Evolutionary conservation across 345 rosid genomes (phyloP).

Genomic region (Camelina sativa): DNA sequence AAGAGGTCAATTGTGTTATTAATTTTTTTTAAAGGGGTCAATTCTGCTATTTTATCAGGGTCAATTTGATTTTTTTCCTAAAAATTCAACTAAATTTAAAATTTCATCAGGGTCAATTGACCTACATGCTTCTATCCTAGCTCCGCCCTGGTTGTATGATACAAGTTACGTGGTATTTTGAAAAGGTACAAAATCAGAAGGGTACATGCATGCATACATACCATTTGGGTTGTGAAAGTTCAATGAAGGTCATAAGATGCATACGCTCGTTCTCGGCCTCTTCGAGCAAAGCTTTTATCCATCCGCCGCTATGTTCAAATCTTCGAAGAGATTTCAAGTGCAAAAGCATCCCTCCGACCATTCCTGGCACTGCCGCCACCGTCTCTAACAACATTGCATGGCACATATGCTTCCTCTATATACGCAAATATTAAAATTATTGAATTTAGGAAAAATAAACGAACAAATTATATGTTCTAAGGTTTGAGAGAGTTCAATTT

Average conservation of each 20-base stretch:
- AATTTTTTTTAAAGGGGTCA: too few relatives aligned
- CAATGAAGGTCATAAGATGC: constrained; percentile 74
- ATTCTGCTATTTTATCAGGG: too few relatives aligned
- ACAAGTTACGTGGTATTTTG: neutral
- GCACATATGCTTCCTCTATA: constrained; percentile 67
- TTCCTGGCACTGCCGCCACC: constrained; percentile 67
- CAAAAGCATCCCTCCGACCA: constrained; percentile 74
- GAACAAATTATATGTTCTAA: too few relatives aligned
- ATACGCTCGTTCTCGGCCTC: constrained; percentile 74
- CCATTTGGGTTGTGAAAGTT: constrained; percentile 60
- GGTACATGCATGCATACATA: neutral
- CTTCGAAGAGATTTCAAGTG: constrained; percentile 63
- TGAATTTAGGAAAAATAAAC: neutral
- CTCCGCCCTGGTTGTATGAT: too few relatives aligned
- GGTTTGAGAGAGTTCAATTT: too few relatives aligned
- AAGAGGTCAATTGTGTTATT: too few relatives aligned
- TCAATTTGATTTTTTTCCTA: too few relatives aligned
- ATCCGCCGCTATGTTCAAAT: constrained; percentile 69
- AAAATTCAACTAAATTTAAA: too few relatives aligned
- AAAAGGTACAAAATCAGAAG: neutral
- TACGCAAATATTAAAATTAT: neutral
- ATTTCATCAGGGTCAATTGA: too few relatives aligned
- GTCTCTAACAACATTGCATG: constrained; percentile 74
- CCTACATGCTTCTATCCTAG: too few relatives aligned
- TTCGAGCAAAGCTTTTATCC: constrained; percentile 71